Evolutionary conservation across 1,284 basidiomycete genomes (phyloP).

Genomic region (Cystobasidiaceae sp.): DNA sequence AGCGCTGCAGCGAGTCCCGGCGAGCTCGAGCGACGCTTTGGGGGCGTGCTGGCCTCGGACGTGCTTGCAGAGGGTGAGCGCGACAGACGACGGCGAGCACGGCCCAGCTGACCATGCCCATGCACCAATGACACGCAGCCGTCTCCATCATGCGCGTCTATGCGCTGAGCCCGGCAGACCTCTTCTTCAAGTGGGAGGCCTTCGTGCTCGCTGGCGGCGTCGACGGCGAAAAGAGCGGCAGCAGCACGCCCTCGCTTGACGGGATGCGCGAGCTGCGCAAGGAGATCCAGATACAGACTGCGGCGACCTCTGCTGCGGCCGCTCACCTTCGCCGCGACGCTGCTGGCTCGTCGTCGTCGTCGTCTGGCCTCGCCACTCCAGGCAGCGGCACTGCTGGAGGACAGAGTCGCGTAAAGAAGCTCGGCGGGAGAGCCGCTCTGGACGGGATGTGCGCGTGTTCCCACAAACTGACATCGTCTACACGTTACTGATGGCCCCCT

Average conservation of each 20-base stretch:
- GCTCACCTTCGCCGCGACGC: neutral
- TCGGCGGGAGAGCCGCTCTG: conserved; percentile 23
- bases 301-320: neutral
- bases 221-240: conserved; percentile 48
- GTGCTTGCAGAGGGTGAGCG: conserved; percentile 18
- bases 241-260: conserved; percentile 52
- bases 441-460: conserved; percentile 28
- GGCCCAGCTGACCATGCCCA: too few relatives aligned
- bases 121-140: too few relatives aligned
- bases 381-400: neutral
- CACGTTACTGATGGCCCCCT: neutral
- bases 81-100: too few relatives aligned
- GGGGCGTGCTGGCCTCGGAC: conserved; percentile 8
- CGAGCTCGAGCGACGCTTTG: conserved; percentile 25
- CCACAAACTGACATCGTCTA: neutral
- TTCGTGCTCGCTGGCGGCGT: conserved; percentile 47
- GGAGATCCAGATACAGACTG: conserved; percentile 46
- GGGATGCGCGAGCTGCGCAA: conserved; percentile 55
- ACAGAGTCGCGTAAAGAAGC: conserved; percentile 28
- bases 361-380: neutral
- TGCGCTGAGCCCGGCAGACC: conserved; percentile 54
- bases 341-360: neutral
- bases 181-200: conserved; percentile 69
- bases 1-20: neutral
- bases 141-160: conserved; percentile 49